Conservation (phyloP, 176 grass and related monocot genomes). For the Carex myosuroides region DNA sequence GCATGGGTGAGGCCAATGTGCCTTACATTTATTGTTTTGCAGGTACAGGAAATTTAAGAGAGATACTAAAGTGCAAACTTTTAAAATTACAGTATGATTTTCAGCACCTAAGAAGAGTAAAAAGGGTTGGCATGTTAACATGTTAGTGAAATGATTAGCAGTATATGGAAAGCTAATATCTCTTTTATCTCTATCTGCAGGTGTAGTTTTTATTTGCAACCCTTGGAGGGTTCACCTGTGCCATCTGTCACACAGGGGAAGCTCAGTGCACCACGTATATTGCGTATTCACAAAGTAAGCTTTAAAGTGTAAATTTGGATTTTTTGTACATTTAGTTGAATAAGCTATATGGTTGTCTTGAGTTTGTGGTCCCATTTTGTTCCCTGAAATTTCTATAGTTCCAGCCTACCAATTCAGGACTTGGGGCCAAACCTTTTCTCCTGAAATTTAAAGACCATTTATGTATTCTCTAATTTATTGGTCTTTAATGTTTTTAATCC, state of each 20-base stretch:
- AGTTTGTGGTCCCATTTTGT: not conserved
- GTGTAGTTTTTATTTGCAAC: slow-evolving; percentile 92
- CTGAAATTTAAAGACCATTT: not conserved
- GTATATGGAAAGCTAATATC: slow-evolving; percentile 1
- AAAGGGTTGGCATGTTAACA: not conserved
- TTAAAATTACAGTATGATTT: not conserved
- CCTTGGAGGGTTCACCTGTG: slow-evolving; percentile 73
- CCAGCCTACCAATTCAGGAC: not conserved
- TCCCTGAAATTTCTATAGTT: not conserved
- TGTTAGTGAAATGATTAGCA: not conserved
- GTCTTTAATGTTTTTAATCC: too few relatives aligned
- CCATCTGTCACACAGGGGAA: slow-evolving; percentile 83
- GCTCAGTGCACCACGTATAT: slow-evolving; percentile 83
- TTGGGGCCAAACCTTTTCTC: not conserved
- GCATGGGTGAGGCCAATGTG: not conserved
- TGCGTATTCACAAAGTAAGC: slow-evolving; percentile 93
- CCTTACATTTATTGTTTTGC: not conserved
- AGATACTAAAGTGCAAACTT: not conserved
- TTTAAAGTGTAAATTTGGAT: not conserved
- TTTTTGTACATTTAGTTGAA: not conserved
- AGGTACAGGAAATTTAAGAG: not conserved
- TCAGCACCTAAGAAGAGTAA: not conserved
- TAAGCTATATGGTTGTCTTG: not conserved
- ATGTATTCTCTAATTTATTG: not conserved
- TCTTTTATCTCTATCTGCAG: slow-evolving; percentile 35